Evolutionary conservation across 108 stramenopile species (phyloP), one percentile per base, ranked within the genome.

Genomic region (Fistulifera pelliculosa): DNA sequence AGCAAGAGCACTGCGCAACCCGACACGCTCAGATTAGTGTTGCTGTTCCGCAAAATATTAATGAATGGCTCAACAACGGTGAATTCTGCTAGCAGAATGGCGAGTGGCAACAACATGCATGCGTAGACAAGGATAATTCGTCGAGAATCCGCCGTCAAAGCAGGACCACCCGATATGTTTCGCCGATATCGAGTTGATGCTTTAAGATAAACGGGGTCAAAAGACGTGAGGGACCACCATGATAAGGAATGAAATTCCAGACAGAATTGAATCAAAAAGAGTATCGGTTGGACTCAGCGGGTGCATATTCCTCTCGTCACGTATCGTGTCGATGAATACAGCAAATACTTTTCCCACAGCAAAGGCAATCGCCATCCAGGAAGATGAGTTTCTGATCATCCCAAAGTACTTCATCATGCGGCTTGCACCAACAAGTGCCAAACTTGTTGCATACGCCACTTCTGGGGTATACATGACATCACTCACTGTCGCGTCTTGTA

Each of bases 391-490:
- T 16, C 71, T 58, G 31, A 80, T 71, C 25, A 79, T 52, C 28
- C 78, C 75, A 26, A 61, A 40, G 18, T 60, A 53, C 43, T 58
- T 56, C 43, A 71, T 45, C 19, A 74, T 68, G 39, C 66, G 43
- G 0, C 56, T 47, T 15, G 82, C 52, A 25, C 60, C 52, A 10
- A 67, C 25, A 10, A 68, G 14, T 23, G 71, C 55, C 14, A 59
- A 49, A 25, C 80, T 81, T 21, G 87, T 77, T 19, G 78, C 23
- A 18, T 76, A 52, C 5, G 77, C 69, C 15, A 55, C 64, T 0
- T 61, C 45, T n/a, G 81, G 70, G 24, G 76, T 68, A 51, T 88
- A 88, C 1, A 88, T 67, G 27, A 69, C 66, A 13, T 67, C 75
- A 6, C 21, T 17, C 16, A 19, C 19, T 45, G 16, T 17, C 19